Percentiles rank a stretch among this genome's conserved stretches.
phyloP scores from a whole-genome alignment of 2,329 filamentous ascomycete genomes.

The Periconia macrospinosa region DNA sequence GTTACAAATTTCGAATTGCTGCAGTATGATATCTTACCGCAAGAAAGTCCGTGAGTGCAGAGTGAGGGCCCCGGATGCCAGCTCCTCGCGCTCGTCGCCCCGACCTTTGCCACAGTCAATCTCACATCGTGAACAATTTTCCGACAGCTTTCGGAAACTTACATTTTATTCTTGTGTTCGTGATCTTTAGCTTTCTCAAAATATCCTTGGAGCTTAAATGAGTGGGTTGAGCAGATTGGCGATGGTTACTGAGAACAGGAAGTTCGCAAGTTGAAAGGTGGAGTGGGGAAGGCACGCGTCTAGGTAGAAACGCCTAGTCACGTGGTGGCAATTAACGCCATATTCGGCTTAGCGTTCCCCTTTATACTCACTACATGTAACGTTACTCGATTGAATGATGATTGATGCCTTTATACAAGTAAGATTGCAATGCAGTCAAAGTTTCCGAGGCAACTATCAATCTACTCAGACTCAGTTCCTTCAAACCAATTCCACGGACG shows the following conservation, averaged over 20 bases:
- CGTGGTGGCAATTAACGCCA: constrained; percentile 32
- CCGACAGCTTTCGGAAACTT: constrained; percentile 1
- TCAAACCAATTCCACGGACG: too few relatives aligned
- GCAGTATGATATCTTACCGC: constrained; percentile 53
- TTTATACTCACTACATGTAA: neutral
- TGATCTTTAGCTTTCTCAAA: neutral
- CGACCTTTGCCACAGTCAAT: constrained; percentile 32
- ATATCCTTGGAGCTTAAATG: too few relatives aligned
- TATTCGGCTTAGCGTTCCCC: neutral
- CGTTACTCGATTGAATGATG: too few relatives aligned
- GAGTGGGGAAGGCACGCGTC: constrained; percentile 20
- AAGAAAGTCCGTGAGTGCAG: constrained; percentile 69
- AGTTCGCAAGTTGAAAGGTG: neutral
- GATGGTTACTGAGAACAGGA: neutral
- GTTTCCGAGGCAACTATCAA: too few relatives aligned
- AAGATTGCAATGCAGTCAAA: too few relatives aligned
- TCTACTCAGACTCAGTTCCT: too few relatives aligned
- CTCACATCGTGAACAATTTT: too few relatives aligned
- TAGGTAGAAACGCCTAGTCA: constrained; percentile 22
- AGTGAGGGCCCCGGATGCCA: constrained; percentile 62
- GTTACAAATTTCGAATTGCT: neutral
- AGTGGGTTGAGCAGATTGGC: too few relatives aligned
- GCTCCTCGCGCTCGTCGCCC: constrained; percentile 43
- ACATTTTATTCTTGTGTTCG: constrained; percentile 15
- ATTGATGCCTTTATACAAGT: too few relatives aligned